Evolutionary conservation across 2,329 filamentous ascomycete genomes (phyloP), one percentile per base, ranked within the genome.

Genomic region (Diplodia intermedia): DNA sequence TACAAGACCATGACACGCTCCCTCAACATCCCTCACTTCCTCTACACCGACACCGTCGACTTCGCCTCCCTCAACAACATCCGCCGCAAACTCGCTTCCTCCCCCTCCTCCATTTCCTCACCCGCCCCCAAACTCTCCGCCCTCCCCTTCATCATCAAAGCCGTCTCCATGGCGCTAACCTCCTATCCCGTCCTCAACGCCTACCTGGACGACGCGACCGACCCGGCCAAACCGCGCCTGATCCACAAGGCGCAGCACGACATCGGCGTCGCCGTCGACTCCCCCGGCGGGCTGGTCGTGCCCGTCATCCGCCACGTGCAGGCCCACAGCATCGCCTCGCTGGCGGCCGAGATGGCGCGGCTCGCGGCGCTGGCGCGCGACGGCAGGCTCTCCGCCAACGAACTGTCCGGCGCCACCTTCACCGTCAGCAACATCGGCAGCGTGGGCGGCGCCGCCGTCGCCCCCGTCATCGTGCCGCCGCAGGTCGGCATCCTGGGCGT

Each of bases 1-100:
- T 98, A 97, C 88, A 97, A 96, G 82, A 87, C 89, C 69, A 99
- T 99, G 95, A 97, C 94, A 15, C 89, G 89, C 69, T 97, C 94
- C 2, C 86, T 99, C 71, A 88, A 81, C 62, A 98, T 97, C 73
- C 95, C 95, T 0, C 95, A 98, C 80, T 97, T 99, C 81, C 88
- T 98, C 69, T 99, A 97, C 82, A 91, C 93, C 49, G 93, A 97
- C 79, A 92, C 94, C 76, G 84, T 97, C 61, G 91, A 96, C 81
- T 90, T 97, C 78, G 90, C 91, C 53, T 84, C 86, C 49, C 86
- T 99, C 4, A 88, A 89, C 69, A 81, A 86, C 60, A 85, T 97
- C 65, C 91, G 95, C 56, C 83, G 84, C 70, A 90, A 88, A 57
- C 86, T 97, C 31, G 31, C 31, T 9, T 33, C 31, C 31, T 33